phyloP scores from a whole-genome alignment of 257 asterid genomes.

The Ajuga chamaepitys region DNA sequence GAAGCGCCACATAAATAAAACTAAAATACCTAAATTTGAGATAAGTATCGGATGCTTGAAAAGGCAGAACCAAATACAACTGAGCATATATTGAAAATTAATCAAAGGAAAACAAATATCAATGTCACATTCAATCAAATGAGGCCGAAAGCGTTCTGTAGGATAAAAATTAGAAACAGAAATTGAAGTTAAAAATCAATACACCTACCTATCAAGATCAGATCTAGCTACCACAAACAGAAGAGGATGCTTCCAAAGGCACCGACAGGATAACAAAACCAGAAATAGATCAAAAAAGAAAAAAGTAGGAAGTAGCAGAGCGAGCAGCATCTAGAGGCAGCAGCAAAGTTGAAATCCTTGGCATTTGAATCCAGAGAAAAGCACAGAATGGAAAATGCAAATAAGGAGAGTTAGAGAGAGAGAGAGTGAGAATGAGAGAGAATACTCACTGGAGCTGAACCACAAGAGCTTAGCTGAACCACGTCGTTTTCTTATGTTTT shows the following conservation, averaged over 20 bases:
- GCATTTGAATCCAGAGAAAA: neutral
- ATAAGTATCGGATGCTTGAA: neutral
- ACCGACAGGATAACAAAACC: constrained; percentile 22
- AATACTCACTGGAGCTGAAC: constrained; percentile 39
- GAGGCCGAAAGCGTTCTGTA: neutral
- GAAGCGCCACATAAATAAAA: neutral
- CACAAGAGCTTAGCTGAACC: too few relatives aligned
- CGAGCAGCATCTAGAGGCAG: constrained; percentile 13
- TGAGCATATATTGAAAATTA: neutral
- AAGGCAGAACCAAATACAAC: neutral
- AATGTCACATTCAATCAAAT: constrained; percentile 10
- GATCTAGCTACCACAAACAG: constrained; percentile 41
- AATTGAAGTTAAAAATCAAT: constrained; percentile 6
- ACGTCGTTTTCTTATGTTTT: constrained; percentile 12
- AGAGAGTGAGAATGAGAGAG: too few relatives aligned
- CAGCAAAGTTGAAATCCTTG: constrained; percentile 17
- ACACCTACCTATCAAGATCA: constrained; percentile 31
- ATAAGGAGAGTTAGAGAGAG: constrained; percentile 1
- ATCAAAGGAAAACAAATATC: neutral
- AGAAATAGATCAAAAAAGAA: neutral
- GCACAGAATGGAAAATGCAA: constrained; percentile 8
- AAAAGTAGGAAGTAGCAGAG: neutral
- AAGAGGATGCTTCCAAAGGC: constrained; percentile 7
- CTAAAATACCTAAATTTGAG: neutral
- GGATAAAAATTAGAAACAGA: neutral